Evolutionary conservation across 257 asterid genomes (phyloP), one percentile per base, ranked within the genome.

Genomic region (Gardenia jasminoides): DNA sequence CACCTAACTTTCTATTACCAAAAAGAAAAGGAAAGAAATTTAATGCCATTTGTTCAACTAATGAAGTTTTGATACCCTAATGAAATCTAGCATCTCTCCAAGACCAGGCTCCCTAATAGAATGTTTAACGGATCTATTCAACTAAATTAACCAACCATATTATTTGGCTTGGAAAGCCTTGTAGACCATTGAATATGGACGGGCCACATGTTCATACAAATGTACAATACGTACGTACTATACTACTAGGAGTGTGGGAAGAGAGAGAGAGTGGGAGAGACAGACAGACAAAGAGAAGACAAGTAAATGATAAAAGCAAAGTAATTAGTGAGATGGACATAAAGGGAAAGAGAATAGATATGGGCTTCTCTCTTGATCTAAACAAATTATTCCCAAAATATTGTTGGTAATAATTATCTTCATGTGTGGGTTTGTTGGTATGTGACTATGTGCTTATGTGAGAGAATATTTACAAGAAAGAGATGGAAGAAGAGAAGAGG

Each of bases 271-370:
- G 16, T 1, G 58, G 13, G 36, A 36, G 72, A 16, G 50, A 46
- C 50, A 46, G 12, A 46, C 50, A 46, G 50, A 46, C 50, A 46
- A 46, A 39, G 44, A 76, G 65, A 70, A n/a, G 61, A 41, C 64
- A 70, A 78, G 81, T 36, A 70, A 77, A 10, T 58, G 81, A 78
- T 70, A 70, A 78, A 70, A 78, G 81, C 81, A 41, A 78, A 13
- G 76, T 58, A 46, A 39, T 46, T 3, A 28, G 2, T 26, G 31
- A 70, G 46, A 58, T 70, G 64, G 71, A 68, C 61, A 69, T 64
- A 56, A 41, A 72, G 70, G 62, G 76, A 56, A 70, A 78, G 62
- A 78, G 71, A 56, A 78, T 24, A 26, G 16, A 76, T 28, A 41
- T 58, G 81, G 76, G 56, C 59, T 70, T 56, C 44, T 70, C 46